These are phyloP conservation scores for Fraxinus excelsior DNA, from an alignment of 257 asterid genomes.

Conservation along the genomic window DNA sequence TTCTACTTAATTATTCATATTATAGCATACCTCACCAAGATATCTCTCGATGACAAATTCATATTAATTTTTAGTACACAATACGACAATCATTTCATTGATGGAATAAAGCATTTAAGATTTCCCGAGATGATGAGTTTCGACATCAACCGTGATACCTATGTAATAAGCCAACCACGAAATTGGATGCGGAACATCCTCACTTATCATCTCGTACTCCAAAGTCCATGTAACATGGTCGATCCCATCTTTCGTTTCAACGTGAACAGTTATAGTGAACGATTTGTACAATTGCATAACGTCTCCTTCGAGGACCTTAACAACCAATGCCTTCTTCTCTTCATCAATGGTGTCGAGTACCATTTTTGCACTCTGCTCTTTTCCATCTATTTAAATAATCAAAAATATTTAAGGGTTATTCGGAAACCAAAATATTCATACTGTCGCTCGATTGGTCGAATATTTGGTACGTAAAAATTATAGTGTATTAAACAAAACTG, in stretches of 20 bases:
- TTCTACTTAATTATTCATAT: no score
- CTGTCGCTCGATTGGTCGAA: no score
- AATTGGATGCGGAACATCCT: conserved; percentile 35
- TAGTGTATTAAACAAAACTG: no score
- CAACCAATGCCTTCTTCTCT: conserved; percentile 26
- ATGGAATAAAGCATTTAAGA: neutral
- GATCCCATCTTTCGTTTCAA: conserved; percentile 27
- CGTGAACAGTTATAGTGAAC: conserved; percentile 19
- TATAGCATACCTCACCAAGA: no score
- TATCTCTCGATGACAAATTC: no score
- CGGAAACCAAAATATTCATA: no score
- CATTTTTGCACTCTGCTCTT: conserved; percentile 23
- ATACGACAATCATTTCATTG: no score
- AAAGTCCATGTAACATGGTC: conserved; percentile 39
- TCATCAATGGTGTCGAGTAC: conserved; percentile 26
- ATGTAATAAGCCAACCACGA: conserved; percentile 28
- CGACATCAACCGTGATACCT: conserved; percentile 30
- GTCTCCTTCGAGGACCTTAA: conserved; percentile 37
- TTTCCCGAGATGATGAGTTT: conserved; percentile 21
- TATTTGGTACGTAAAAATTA: no score
- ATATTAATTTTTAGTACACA: no score
- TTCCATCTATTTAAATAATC: conserved; percentile 24
- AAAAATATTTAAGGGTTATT: no score
- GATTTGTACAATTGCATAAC: conserved; percentile 33
- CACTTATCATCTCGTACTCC: conserved; percentile 35